Conservation (phyloP, 768 basidiomycete species). For the Rossbeevera mucosa region DNA sequence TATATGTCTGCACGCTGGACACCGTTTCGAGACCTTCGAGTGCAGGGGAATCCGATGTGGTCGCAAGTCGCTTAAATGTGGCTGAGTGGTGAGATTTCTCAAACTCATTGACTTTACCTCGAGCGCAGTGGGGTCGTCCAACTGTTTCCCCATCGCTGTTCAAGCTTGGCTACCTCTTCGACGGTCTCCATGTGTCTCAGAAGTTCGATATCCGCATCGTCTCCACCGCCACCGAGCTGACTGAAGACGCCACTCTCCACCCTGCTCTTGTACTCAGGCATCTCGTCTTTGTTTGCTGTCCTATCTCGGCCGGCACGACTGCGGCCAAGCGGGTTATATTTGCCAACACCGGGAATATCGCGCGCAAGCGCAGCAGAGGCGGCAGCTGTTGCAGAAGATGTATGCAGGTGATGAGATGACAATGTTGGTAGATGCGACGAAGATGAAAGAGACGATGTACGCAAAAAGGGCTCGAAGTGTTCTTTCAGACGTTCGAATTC, state of each 20-base stretch:
- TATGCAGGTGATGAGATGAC: slow-evolving; percentile 67
- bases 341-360: slow-evolving; percentile 78
- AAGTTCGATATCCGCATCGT: slow-evolving; percentile 66
- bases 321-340: slow-evolving; percentile 62
- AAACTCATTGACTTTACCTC: slow-evolving; percentile 37
- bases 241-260: slow-evolving; percentile 59
- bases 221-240: slow-evolving; percentile 51
- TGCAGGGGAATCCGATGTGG: slow-evolving; percentile 90
- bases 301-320: slow-evolving; percentile 53
- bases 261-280: slow-evolving; percentile 70
- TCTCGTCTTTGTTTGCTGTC: slow-evolving; percentile 68
- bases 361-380: slow-evolving; percentile 85
- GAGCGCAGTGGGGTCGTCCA: slow-evolving; percentile 68
- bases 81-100: neutral
- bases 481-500: slow-evolving; percentile 95
- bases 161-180: slow-evolving; percentile 62
- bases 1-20: slow-evolving; percentile 90
- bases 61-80: slow-evolving; percentile 59
- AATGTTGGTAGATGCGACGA: slow-evolving; percentile 50
- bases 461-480: slow-evolving; percentile 93
- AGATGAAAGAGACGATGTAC: slow-evolving; percentile 72
- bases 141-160: slow-evolving; percentile 77
- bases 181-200: slow-evolving; percentile 59
- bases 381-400: slow-evolving; percentile 82
- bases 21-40: slow-evolving; percentile 93